phyloP scores from a whole-genome alignment of 176 grass and related monocot species.

The Cenchrus purpureus region DNA sequence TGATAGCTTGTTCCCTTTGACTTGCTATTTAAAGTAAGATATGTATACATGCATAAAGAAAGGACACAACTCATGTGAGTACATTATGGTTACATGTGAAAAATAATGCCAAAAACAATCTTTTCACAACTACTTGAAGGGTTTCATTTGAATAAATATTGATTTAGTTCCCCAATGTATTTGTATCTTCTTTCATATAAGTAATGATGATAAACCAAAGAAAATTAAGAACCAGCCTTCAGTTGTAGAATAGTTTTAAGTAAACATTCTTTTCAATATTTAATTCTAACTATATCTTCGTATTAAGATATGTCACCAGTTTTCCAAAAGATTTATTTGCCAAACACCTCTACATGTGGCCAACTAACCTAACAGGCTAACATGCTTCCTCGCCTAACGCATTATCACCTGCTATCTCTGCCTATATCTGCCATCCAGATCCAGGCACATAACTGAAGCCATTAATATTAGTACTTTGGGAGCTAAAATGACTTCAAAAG shows the following conservation, averaged over 20 bases:
- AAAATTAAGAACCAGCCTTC: slow-evolving; percentile 8
- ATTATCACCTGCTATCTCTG: neutral
- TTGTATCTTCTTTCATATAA: neutral
- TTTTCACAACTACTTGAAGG: neutral
- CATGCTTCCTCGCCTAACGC: neutral
- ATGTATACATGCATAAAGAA: slow-evolving; percentile 33
- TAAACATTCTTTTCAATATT: neutral
- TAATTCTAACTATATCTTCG: neutral
- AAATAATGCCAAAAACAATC: slow-evolving; percentile 19
- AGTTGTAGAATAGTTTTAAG: neutral
- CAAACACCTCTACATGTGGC: neutral
- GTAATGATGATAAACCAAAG: neutral
- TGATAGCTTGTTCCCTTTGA: slow-evolving; percentile 18
- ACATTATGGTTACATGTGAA: slow-evolving; percentile 12
- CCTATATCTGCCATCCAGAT: neutral
- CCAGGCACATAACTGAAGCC: slow-evolving; percentile 1
- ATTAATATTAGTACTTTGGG: neutral
- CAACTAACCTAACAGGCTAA: slow-evolving; percentile 28
- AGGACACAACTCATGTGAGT: slow-evolving; percentile 16
- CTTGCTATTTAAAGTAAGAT: slow-evolving; percentile 45
- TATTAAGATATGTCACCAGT: neutral
- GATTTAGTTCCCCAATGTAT: neutral
- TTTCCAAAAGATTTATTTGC: slow-evolving; percentile 11
- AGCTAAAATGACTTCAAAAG: neutral
- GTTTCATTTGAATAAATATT: neutral